phyloP scores from a whole-genome alignment of 164 flowering plant species.

The Euptelea pleiosperma region DNA sequence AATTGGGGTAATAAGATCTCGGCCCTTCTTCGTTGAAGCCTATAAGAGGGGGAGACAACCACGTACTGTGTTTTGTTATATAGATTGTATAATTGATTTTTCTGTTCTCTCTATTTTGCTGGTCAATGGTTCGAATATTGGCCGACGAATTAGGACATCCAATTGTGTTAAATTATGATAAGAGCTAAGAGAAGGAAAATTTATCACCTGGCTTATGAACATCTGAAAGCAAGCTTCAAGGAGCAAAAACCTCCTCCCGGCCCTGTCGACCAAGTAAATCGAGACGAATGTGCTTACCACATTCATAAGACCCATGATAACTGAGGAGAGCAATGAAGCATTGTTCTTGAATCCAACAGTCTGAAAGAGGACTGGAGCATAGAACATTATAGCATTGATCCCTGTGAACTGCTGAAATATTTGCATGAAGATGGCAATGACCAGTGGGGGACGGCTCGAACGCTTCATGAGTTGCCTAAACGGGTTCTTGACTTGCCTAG shows the following conservation, averaged over 20 bases:
- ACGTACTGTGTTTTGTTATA: no score
- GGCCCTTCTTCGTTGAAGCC: no score
- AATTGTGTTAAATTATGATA: no score
- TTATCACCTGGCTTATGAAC: conserved; percentile 25
- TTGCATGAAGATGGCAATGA: conserved; percentile 24
- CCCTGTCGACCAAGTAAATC: conserved; percentile 18
- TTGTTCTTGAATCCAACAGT: conserved; percentile 25
- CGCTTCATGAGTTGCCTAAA: conserved; percentile 17
- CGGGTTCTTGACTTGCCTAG: conserved; percentile 22
- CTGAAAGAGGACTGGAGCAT: conserved; percentile 34
- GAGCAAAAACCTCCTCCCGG: conserved; percentile 25
- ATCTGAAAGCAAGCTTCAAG: conserved; percentile 27
- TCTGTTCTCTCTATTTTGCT: no score
- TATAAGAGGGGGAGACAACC: no score
- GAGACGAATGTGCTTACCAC: conserved; percentile 26
- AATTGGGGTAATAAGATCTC: no score
- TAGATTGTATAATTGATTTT: no score
- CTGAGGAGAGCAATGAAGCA: conserved; percentile 24
- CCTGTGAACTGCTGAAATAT: conserved; percentile 34
- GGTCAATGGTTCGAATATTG: no score
- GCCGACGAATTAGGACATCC: no score
- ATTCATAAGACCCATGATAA: conserved; percentile 27
- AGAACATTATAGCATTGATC: conserved; percentile 39
- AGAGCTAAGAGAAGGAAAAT: not conserved
- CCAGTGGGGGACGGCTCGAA: conserved; percentile 24